phyloP scores from a whole-genome alignment of 2,329 filamentous ascomycete species.

The Cladosporium sp. region DNA sequence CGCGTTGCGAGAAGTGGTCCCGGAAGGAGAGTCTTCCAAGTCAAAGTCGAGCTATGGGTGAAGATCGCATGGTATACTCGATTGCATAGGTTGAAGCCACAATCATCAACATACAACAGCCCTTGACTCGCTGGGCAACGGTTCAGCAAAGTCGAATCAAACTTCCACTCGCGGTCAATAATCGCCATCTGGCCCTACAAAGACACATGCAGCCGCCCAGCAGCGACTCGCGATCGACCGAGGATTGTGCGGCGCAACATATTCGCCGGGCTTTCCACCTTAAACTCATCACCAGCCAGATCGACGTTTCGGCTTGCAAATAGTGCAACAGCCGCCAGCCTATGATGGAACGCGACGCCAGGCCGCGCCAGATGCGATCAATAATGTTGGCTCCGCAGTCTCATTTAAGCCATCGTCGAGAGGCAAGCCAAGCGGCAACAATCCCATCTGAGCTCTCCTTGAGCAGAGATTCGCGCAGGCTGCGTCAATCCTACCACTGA shows the following conservation, averaged over 20 bases:
- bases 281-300: not conserved
- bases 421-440: not conserved
- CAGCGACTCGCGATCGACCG: not conserved
- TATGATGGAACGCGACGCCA: not conserved
- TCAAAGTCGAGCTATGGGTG: conserved; percentile 13
- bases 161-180: not conserved
- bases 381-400: not conserved
- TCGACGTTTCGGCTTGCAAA: not conserved
- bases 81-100: not conserved
- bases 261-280: not conserved
- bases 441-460: not conserved
- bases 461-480: not conserved
- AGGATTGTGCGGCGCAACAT: not conserved
- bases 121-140: not conserved
- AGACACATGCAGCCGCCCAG: not conserved
- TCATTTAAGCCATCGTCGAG: not conserved
- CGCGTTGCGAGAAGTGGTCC: conserved; percentile 23
- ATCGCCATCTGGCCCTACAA: not conserved
- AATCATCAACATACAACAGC: not conserved
- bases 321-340: not conserved
- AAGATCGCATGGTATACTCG: not conserved
- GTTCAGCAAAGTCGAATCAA: not conserved
- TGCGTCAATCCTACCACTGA: no score
- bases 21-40: conserved; percentile 11
- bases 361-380: not conserved